phyloP scores from a whole-genome alignment of 768 basidiomycete genomes.

The Leccinum aurantiacum region DNA sequence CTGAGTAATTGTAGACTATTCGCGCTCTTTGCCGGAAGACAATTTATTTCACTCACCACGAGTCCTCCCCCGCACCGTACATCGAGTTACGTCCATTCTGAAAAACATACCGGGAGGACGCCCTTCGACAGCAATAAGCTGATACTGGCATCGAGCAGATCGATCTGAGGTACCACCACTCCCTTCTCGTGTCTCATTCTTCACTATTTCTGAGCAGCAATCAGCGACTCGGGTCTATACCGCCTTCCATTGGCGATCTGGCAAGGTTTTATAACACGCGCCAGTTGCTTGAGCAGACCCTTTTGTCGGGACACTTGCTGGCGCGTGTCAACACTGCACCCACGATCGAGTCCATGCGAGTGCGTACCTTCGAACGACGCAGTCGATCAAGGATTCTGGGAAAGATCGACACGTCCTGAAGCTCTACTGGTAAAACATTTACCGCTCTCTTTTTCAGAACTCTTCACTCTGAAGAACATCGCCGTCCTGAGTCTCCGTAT shows the following conservation, averaged over 20 bases:
- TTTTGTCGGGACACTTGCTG: slow-evolving; percentile 25
- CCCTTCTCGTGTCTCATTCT: neutral
- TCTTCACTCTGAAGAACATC: slow-evolving; percentile 57
- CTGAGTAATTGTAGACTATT: slow-evolving; percentile 6
- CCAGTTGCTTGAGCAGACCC: slow-evolving; percentile 32
- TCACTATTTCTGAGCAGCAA: slow-evolving; percentile 32
- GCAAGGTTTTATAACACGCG: slow-evolving; percentile 45
- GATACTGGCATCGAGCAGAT: slow-evolving; percentile 40
- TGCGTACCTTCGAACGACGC: slow-evolving; percentile 28
- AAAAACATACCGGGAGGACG: slow-evolving; percentile 46
- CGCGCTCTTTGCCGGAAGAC: neutral
- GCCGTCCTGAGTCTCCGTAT: slow-evolving; percentile 64
- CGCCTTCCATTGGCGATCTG: slow-evolving; percentile 48
- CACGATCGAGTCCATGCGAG: slow-evolving; percentile 18
- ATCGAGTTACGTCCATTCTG: slow-evolving; percentile 26
- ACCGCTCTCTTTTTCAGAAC: slow-evolving; percentile 7
- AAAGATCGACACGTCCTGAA: slow-evolving; percentile 51
- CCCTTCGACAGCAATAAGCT: slow-evolving; percentile 40
- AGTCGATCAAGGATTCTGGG: slow-evolving; percentile 33
- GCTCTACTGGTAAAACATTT: slow-evolving; percentile 33
- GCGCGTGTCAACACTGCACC: slow-evolving; percentile 39
- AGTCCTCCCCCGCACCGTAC: slow-evolving; percentile 14
- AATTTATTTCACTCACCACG: slow-evolving; percentile 20
- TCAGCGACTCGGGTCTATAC: slow-evolving; percentile 47
- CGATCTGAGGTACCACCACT: too few relatives aligned